Conservation (phyloP, 2,329 filamentous ascomycete genomes). For the Zymoseptoria ardabiliae region DNA sequence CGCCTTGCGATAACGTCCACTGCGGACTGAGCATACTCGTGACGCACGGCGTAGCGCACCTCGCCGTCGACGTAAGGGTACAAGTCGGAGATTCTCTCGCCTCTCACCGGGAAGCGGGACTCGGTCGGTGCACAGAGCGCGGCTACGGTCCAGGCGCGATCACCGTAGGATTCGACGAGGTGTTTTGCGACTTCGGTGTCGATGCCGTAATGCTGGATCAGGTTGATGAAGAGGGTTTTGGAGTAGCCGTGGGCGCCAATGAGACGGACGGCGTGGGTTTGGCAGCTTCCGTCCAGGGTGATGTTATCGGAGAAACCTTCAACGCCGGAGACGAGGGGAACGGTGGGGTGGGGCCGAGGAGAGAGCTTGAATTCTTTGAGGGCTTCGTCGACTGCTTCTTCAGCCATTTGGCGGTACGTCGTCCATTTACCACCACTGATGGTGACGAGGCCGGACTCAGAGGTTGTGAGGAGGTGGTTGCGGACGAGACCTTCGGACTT, state of each 20-base stretch:
- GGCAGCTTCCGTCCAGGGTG: slow-evolving; percentile 64
- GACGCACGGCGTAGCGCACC: slow-evolving; percentile 75
- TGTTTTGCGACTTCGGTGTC: slow-evolving; percentile 91
- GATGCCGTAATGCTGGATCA: slow-evolving; percentile 87
- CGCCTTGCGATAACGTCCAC: slow-evolving; percentile 80
- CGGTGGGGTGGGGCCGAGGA: slow-evolving; percentile 49
- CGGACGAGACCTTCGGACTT: slow-evolving; percentile 83
- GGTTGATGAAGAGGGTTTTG: slow-evolving; percentile 87
- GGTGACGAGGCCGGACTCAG: slow-evolving; percentile 71
- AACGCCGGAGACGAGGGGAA: slow-evolving; percentile 59
- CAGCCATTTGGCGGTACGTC: slow-evolving; percentile 87
- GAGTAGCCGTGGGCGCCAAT: slow-evolving; percentile 81
- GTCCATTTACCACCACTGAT: slow-evolving; percentile 90
- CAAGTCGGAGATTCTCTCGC: slow-evolving; percentile 67
- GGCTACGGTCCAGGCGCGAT: slow-evolving; percentile 85
- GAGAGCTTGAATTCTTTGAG: slow-evolving; percentile 60
- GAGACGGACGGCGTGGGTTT: slow-evolving; percentile 74
- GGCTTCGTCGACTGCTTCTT: slow-evolving; percentile 78
- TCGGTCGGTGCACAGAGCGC: slow-evolving; percentile 70
- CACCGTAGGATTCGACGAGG: slow-evolving; percentile 78
- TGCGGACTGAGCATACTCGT: slow-evolving; percentile 88
- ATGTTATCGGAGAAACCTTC: slow-evolving; percentile 64
- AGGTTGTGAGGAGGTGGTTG: slow-evolving; percentile 75
- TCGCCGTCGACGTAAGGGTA: slow-evolving; percentile 93
- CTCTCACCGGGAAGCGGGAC: slow-evolving; percentile 72